Evolutionary conservation across 192 early-diverging fungal genomes (phyloP).

Genomic region (Rhizophagus clarus): DNA sequence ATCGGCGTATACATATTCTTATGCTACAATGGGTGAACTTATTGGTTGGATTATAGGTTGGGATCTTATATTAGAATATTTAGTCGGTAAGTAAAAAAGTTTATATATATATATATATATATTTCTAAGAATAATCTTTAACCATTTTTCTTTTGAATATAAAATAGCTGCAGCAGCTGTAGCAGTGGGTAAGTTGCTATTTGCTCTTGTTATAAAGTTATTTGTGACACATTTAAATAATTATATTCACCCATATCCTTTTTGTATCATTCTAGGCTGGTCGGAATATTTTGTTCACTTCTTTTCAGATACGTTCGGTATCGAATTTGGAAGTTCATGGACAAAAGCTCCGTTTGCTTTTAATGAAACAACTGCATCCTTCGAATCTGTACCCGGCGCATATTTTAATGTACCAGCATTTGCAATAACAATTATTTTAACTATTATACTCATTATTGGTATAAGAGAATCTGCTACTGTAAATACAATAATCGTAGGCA

Average conservation of each 20-base stretch:
- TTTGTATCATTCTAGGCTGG: slow-evolving; percentile 51
- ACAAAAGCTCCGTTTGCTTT: slow-evolving; percentile 74
- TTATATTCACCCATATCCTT: not conserved
- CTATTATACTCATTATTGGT: slow-evolving; percentile 66
- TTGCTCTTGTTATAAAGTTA: not conserved
- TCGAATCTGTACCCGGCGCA: slow-evolving; percentile 35
- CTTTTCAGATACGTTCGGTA: slow-evolving; percentile 61
- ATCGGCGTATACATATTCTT: slow-evolving; percentile 85
- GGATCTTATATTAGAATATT: slow-evolving; percentile 88
- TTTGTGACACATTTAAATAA: not conserved
- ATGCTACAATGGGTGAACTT: slow-evolving; percentile 85
- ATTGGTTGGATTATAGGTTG: slow-evolving; percentile 91
- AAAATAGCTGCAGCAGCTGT: slow-evolving; percentile 74
- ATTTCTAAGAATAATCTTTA: not conserved
- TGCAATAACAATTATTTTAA: slow-evolving; percentile 64
- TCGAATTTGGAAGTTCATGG: slow-evolving; percentile 48
- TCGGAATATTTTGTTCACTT: slow-evolving; percentile 78
- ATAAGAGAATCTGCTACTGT: slow-evolving; percentile 75
- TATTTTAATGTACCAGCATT: slow-evolving; percentile 81
- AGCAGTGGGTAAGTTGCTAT: slow-evolving; percentile 42
- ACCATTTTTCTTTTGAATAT: not conserved
- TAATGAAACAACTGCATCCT: not conserved
- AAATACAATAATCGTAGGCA: slow-evolving; percentile 68
- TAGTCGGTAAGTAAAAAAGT: slow-evolving; percentile 51
- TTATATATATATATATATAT: no score